Evolutionary conservation across 2,329 filamentous ascomycete genomes (phyloP).

Genomic region (Didymella sp.): DNA sequence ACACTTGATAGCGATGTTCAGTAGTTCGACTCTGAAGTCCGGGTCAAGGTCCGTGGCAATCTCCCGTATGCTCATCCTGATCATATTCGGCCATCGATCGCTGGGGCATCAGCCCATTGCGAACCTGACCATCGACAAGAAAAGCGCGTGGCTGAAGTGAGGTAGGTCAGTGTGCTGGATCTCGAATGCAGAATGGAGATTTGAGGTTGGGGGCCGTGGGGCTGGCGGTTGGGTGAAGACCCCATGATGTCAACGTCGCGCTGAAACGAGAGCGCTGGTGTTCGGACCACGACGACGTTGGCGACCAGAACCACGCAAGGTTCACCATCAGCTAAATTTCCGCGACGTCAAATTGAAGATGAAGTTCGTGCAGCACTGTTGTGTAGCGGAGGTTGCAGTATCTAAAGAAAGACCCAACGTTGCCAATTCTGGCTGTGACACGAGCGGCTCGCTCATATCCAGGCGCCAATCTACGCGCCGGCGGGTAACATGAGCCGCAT

Average conservation of each 20-base stretch:
- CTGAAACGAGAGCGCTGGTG: slow-evolving; percentile 32
- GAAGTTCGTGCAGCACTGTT: slow-evolving; percentile 24
- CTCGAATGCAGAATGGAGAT: slow-evolving; percentile 10
- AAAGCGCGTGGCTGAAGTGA: slow-evolving; percentile 2
- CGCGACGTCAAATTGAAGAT: slow-evolving; percentile 16
- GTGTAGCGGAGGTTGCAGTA: slow-evolving; percentile 24
- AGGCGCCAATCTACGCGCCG: slow-evolving; percentile 2
- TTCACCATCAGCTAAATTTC: slow-evolving; percentile 19
- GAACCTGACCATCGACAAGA: neutral
- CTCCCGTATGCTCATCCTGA: neutral
- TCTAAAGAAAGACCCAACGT: slow-evolving; percentile 14
- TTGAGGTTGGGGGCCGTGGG: slow-evolving; percentile 13
- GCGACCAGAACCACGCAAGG: slow-evolving; percentile 21
- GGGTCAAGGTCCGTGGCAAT: neutral
- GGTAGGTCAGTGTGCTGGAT: neutral
- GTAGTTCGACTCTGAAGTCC: neutral
- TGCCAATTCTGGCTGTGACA: slow-evolving; percentile 14
- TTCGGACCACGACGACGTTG: slow-evolving; percentile 17
- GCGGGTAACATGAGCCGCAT: slow-evolving; percentile 39
- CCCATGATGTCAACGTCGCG: slow-evolving; percentile 19
- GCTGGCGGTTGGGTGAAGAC: slow-evolving; percentile 13
- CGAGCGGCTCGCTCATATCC: slow-evolving; percentile 7
- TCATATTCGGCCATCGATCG: neutral
- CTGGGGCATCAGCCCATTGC: neutral
- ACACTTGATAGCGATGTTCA: neutral